Evolutionary conservation across 495 filamentous ascomycete species (phyloP).

Genomic region (Apiosordaria backusii): DNA sequence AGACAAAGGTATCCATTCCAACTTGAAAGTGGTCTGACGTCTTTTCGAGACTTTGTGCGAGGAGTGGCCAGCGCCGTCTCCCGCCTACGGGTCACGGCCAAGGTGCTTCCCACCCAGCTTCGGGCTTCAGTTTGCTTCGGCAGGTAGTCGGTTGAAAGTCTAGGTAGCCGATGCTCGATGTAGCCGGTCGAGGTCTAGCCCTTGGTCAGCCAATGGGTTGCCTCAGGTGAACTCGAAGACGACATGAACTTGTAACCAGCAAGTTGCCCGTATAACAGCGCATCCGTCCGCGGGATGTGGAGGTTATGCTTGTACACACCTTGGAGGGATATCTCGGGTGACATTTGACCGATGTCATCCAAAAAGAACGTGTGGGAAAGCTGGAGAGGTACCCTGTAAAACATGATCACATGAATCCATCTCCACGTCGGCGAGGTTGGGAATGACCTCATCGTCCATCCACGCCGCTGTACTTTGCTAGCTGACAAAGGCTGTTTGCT

Average conservation of each 20-base stretch:
- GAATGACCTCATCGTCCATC: not conserved
- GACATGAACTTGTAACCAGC: not conserved
- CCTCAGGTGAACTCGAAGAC: not conserved
- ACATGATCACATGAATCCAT: not conserved
- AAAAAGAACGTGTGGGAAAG: not conserved
- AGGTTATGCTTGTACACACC: not conserved
- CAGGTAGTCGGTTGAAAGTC: not conserved
- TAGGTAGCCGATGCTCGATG: not conserved
- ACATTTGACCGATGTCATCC: not conserved
- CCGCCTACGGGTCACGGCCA: too few relatives aligned
- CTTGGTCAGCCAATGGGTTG: not conserved
- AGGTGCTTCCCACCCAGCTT: not conserved
- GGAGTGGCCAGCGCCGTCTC: not conserved
- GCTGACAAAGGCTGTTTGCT: not conserved
- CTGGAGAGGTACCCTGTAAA: not conserved
- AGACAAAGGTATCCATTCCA: not conserved
- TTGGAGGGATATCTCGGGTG: not conserved
- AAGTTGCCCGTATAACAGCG: not conserved
- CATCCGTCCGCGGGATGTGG: not conserved
- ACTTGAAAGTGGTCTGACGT: not conserved
- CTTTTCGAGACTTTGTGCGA: not conserved
- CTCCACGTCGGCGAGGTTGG: not conserved
- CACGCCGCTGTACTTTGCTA: not conserved
- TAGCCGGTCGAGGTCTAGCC: not conserved
- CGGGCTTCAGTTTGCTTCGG: not conserved